phyloP scores from a whole-genome alignment of 768 basidiomycete genomes.

The Mycena crocata region DNA sequence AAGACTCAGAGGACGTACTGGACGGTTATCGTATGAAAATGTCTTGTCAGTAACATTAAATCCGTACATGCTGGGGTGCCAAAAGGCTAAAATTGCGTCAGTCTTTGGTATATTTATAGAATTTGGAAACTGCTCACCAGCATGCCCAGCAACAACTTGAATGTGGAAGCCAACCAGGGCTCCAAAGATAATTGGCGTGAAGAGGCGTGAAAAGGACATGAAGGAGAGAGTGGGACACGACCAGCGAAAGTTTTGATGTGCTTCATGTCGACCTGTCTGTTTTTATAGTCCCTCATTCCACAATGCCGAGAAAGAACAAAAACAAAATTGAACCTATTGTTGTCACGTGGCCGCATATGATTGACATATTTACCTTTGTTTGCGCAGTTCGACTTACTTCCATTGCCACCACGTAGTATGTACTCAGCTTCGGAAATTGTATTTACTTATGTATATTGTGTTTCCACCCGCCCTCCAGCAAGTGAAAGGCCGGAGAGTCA shows the following conservation, averaged over 20 bases:
- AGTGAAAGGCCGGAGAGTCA: too few species aligned
- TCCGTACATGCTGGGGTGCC: conserved; percentile 71
- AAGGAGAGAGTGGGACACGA: conserved; percentile 2
- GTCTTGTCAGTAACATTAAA: conserved; percentile 72
- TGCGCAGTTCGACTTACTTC: too few species aligned
- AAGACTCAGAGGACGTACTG: conserved; percentile 46
- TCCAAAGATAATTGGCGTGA: conserved; percentile 23
- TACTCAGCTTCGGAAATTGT: too few species aligned
- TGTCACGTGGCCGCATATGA: too few species aligned
- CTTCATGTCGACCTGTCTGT: too few species aligned
- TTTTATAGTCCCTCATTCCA: neutral
- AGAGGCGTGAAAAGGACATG: conserved; percentile 22
- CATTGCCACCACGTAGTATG: too few species aligned
- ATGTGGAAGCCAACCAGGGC: conserved; percentile 26
- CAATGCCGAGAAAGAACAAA: conserved; percentile 5
- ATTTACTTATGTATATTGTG: too few species aligned
- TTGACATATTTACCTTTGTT: too few species aligned
- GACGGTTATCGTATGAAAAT: conserved; percentile 73
- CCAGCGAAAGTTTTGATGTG: neutral
- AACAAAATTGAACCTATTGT: conserved; percentile 2
- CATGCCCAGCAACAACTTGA: conserved; percentile 20
- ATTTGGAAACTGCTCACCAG: conserved; percentile 1
- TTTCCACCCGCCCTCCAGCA: too few species aligned
- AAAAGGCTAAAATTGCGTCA: conserved; percentile 54
- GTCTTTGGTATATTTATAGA: neutral